A percentile compares a stretch with the other conserved stretches of the same genome.
Conservation (phyloP, 2,329 filamentous ascomycete genomes). For the Venturia pyrina region DNA sequence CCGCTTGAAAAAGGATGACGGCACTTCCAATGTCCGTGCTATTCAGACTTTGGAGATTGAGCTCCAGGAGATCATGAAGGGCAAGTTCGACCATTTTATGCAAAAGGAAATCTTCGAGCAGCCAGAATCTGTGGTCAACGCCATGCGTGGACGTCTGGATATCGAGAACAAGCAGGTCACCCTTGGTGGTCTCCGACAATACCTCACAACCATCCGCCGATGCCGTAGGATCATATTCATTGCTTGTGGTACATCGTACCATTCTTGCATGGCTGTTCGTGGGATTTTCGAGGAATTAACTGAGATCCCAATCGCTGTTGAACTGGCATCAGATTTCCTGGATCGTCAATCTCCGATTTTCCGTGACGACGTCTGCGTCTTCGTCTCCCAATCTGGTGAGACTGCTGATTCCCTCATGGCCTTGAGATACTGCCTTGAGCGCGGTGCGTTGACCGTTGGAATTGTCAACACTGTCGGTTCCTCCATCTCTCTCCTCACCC, state of each 20-base stretch:
- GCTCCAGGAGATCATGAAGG: constrained; percentile 99
- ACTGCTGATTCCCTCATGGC: constrained; percentile 97
- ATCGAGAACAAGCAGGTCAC: constrained; percentile 89
- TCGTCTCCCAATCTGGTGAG: constrained; percentile 97
- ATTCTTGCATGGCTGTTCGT: constrained; percentile 99
- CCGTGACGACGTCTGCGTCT: constrained; percentile 98
- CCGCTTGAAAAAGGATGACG: constrained; percentile 92
- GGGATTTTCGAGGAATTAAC: constrained; percentile 96
- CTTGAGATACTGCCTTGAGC: constrained; percentile 94
- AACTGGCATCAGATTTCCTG: constrained; percentile 95
- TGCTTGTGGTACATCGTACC: constrained; percentile 94
- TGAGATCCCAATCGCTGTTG: constrained; percentile 94
- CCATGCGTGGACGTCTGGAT: constrained; percentile 97
- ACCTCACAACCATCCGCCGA: constrained; percentile 91
- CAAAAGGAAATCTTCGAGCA: constrained; percentile 99
- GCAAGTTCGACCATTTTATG: constrained; percentile 99
- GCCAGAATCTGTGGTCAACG: constrained; percentile 98
- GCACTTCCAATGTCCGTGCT: constrained; percentile 89
- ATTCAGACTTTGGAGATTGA: constrained; percentile 99
- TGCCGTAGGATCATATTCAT: constrained; percentile 98
- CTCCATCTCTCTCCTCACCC: constrained; percentile 95
- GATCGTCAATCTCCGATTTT: constrained; percentile 95
- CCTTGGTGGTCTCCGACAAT: constrained; percentile 88
- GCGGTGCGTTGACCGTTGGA: constrained; percentile 91
- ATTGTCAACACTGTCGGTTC: constrained; percentile 98